phyloP scores from a whole-genome alignment of 2,329 filamentous ascomycete genomes.

The Botrytis fragariae region DNA sequence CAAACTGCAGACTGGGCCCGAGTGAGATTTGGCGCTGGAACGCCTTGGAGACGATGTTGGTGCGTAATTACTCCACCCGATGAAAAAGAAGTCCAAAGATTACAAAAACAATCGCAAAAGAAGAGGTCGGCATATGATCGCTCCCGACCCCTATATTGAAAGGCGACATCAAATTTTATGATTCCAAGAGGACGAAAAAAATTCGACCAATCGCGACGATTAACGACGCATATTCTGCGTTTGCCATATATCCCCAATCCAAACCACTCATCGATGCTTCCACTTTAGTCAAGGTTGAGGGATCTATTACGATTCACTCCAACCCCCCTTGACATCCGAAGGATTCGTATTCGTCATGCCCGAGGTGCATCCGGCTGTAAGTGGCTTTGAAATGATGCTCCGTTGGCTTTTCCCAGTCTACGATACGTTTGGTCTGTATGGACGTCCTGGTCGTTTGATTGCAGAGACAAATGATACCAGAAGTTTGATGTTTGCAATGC shows the following conservation, averaged over 20 bases:
- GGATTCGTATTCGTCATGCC: slow-evolving; percentile 99
- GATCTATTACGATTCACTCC: slow-evolving; percentile 82
- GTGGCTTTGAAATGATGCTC: slow-evolving; percentile 92
- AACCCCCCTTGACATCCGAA: slow-evolving; percentile 73
- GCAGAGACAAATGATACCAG: slow-evolving; percentile 83
- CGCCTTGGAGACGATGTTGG: slow-evolving; percentile 95
- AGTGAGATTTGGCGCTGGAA: slow-evolving; percentile 91
- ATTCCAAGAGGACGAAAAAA: slow-evolving; percentile 87
- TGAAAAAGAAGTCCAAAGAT: slow-evolving; percentile 84
- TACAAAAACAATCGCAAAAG: slow-evolving; percentile 79
- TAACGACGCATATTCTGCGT: slow-evolving; percentile 85
- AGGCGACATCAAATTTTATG: slow-evolving; percentile 93
- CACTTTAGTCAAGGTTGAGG: slow-evolving; percentile 90
- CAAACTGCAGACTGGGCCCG: slow-evolving; percentile 90
- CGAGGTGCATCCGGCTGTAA: slow-evolving; percentile 85
- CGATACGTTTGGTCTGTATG: slow-evolving; percentile 89
- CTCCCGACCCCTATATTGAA: slow-evolving; percentile 65
- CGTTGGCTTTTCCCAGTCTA: slow-evolving; percentile 90
- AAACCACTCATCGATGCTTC: slow-evolving; percentile 93
- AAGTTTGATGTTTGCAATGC: slow-evolving; percentile 98
- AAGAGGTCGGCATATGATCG: slow-evolving; percentile 81
- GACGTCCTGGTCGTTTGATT: slow-evolving; percentile 79
- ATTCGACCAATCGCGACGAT: slow-evolving; percentile 86
- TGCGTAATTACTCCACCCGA: slow-evolving; percentile 90
- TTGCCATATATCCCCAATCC: slow-evolving; percentile 92